Conservation (phyloP, 306 rosid species). For the Gastrolobium villosum region DNA sequence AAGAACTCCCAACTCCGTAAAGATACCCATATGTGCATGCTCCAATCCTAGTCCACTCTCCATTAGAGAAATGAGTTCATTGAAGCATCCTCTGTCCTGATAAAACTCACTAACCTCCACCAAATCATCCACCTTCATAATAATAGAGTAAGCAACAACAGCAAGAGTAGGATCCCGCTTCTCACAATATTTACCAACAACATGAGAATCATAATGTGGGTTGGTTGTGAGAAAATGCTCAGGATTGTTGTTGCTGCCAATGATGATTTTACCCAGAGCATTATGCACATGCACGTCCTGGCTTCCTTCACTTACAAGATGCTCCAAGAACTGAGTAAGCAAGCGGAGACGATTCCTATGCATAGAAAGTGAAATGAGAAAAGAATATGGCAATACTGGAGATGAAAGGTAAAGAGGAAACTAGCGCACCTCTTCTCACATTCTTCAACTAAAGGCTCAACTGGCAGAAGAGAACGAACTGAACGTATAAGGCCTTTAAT, state of each 20-base stretch:
- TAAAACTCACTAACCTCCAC: conserved; percentile 96
- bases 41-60: conserved; percentile 96
- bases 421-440: conserved; percentile 89
- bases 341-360: conserved; percentile 94
- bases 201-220: conserved; percentile 96
- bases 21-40: conserved; percentile 98
- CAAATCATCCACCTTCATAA: conserved; percentile 85
- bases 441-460: conserved; percentile 96
- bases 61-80: conserved; percentile 93
- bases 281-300: conserved; percentile 98
- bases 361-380: conserved; percentile 40
- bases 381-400: conserved; percentile 14
- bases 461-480: conserved; percentile 97
- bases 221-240: conserved; percentile 98
- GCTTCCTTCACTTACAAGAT: conserved; percentile 99
- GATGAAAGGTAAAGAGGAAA: conserved; percentile 41
- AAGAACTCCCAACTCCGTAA: conserved; percentile 94
- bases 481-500: conserved; percentile 95
- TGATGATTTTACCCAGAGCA: conserved; percentile 95
- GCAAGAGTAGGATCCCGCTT: conserved; percentile 98
- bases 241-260: conserved; percentile 96
- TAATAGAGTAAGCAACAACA: conserved; percentile 75
- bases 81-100: conserved; percentile 97
- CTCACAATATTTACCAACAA: conserved; percentile 97
- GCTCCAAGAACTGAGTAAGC: conserved; percentile 96